phyloP scores from a whole-genome alignment of 495 filamentous ascomycete genomes.

The Lasiosphaeria ovina region DNA sequence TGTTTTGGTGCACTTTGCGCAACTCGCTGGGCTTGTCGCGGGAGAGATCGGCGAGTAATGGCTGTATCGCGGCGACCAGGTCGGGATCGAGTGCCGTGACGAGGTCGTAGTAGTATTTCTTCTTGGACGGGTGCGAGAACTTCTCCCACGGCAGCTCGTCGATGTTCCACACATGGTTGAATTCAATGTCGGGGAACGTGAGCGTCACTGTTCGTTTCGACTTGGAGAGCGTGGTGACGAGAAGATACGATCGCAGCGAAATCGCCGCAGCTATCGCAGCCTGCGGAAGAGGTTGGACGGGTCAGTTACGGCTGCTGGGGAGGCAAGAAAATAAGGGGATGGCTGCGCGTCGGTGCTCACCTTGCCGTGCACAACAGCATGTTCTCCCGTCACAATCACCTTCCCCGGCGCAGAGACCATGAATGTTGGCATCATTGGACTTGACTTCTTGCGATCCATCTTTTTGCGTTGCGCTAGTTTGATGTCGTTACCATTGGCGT shows the following conservation, averaged over 20 bases:
- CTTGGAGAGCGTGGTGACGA: constrained; percentile 86
- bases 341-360: constrained; percentile 32
- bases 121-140: constrained; percentile 77
- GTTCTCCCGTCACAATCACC: constrained; percentile 95
- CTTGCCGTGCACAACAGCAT: constrained; percentile 95
- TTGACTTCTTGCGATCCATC: constrained; percentile 52
- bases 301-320: neutral
- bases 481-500: constrained; percentile 17
- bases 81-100: constrained; percentile 83
- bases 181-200: constrained; percentile 79
- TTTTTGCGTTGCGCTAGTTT: constrained; percentile 27
- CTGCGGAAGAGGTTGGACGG: constrained; percentile 30
- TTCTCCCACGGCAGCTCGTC: constrained; percentile 79
- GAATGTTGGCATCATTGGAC: constrained; percentile 74
- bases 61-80: constrained; percentile 71
- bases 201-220: constrained; percentile 80
- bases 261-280: constrained; percentile 92
- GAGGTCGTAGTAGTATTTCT: constrained; percentile 87
- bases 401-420: constrained; percentile 98
- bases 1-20: constrained; percentile 75
- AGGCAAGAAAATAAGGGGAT: neutral
- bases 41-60: constrained; percentile 69
- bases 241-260: constrained; percentile 90
- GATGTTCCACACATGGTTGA: constrained; percentile 90
- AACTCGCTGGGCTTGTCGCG: constrained; percentile 57